These are phyloP conservation scores for Sugiyamaella floridensis DNA, from an alignment of 805 yeast species.

Conservation along the genomic window DNA sequence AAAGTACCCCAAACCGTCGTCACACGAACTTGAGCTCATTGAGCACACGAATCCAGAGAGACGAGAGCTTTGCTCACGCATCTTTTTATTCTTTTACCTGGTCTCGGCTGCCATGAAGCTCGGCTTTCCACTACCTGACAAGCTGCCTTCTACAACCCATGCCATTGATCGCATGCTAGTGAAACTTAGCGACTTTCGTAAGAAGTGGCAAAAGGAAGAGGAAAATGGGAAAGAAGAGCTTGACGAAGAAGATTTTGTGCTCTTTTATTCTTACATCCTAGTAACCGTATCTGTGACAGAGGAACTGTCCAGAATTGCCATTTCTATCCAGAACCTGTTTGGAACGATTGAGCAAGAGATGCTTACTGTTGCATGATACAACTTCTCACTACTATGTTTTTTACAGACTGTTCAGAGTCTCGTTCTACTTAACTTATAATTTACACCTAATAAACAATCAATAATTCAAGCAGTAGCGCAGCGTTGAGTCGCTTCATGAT, in stretches of 20 bases:
- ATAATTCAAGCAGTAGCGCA: no score
- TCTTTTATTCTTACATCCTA: conserved; percentile 66
- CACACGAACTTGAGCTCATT: conserved; percentile 51
- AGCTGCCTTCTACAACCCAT: conserved; percentile 70
- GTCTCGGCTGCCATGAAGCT: conserved; percentile 60
- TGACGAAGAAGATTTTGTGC: conserved; percentile 67
- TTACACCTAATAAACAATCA: no score
- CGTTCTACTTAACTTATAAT: no score
- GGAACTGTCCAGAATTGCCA: conserved; percentile 54
- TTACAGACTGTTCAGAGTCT: no score
- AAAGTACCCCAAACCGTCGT: conserved; percentile 48
- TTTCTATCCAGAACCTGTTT: conserved; percentile 48
- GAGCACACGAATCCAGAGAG: conserved; percentile 45
- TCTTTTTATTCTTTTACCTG: conserved; percentile 64
- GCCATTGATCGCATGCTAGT: conserved; percentile 63
- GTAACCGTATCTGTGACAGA: conserved; percentile 62
- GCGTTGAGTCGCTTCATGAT: no score
- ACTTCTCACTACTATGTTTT: no score
- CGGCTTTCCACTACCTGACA: conserved; percentile 70
- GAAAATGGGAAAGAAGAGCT: conserved; percentile 22
- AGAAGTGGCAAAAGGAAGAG: conserved; percentile 29
- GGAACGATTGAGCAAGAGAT: conserved; percentile 63
- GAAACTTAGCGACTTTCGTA: conserved; percentile 55
- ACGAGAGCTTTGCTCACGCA: conserved; percentile 60
- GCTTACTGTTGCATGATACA: background rate